A percentile compares a stretch with the other conserved stretches of the same genome.
Evolutionary conservation across 371 early-diverging fungal genomes (phyloP).

Genomic region (Mucor circinelloides): DNA sequence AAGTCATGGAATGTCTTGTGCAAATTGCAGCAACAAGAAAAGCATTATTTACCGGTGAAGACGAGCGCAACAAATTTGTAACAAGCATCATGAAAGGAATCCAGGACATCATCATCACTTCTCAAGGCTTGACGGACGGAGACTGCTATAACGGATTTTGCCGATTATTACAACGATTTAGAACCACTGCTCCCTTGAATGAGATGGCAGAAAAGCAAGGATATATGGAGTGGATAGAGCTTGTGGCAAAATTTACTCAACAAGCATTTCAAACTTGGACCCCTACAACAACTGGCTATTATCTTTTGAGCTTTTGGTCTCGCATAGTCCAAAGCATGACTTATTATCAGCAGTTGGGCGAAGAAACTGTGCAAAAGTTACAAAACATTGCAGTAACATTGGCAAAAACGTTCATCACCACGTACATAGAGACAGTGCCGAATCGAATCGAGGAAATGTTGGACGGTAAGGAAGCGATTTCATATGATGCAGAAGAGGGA

Average conservation of each 20-base stretch:
- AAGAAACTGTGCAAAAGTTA: constrained; percentile 11
- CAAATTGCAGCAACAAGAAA: constrained; percentile 78
- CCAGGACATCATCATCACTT: constrained; percentile 55
- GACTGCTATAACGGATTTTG: constrained; percentile 83
- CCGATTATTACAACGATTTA: constrained; percentile 77
- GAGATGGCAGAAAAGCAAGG: constrained; percentile 69
- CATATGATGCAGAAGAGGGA: neutral
- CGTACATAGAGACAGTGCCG: constrained; percentile 53
- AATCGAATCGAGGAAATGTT: constrained; percentile 55
- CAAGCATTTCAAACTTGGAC: constrained; percentile 72
- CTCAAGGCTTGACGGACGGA: constrained; percentile 60
- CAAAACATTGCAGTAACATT: constrained; percentile 33
- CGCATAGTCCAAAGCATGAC: constrained; percentile 64
- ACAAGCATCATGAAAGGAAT: constrained; percentile 68
- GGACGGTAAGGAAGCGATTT: constrained; percentile 46
- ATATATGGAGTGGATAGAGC: constrained; percentile 68
- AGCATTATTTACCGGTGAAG: constrained; percentile 74
- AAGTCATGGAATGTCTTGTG: constrained; percentile 80
- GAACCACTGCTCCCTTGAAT: constrained; percentile 70
- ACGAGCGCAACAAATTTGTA: constrained; percentile 63
- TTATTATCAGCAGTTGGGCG: constrained; percentile 40
- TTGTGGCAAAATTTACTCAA: constrained; percentile 70
- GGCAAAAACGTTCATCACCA: constrained; percentile 49
- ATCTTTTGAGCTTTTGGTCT: constrained; percentile 84
- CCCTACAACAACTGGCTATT: constrained; percentile 50